These are phyloP conservation scores for Monosporascus sp. DNA, from an alignment of 2,329 filamentous ascomycete species.

Conservation along the genomic window DNA sequence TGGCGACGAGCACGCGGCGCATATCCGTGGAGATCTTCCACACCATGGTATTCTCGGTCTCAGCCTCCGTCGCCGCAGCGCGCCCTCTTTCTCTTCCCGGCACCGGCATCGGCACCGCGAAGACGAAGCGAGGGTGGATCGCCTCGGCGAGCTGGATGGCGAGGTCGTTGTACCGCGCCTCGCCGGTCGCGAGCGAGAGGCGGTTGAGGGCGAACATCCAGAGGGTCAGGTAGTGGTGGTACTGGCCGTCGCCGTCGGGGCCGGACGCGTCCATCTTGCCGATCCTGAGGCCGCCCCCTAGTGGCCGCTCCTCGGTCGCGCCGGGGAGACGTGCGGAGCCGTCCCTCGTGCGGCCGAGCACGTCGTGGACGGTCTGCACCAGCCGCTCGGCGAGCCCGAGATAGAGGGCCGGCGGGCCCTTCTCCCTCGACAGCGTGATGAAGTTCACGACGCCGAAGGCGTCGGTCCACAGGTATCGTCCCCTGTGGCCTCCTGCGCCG, in stretches of 20 bases:
- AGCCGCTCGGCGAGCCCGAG: constrained; percentile 44
- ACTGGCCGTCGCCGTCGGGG: constrained; percentile 53
- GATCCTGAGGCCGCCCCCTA: constrained; percentile 53
- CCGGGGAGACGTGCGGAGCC: constrained; percentile 40
- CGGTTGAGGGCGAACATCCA: constrained; percentile 61
- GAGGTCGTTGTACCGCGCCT: constrained; percentile 43
- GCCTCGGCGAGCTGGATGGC: constrained; percentile 48
- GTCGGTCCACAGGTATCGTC: constrained; percentile 58
- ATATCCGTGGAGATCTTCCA: constrained; percentile 54
- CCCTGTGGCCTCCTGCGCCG: constrained; percentile 48
- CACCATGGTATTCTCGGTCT: constrained; percentile 33
- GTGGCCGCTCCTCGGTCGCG: constrained; percentile 46
- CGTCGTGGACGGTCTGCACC: constrained; percentile 45
- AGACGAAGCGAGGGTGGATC: constrained; percentile 49
- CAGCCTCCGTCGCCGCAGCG: background rate
- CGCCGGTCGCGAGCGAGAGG: constrained; percentile 40
- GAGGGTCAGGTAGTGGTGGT: constrained; percentile 56
- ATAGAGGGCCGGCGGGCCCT: constrained; percentile 30
- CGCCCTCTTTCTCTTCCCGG: background rate
- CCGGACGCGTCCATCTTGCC: constrained; percentile 48
- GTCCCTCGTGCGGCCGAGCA: constrained; percentile 49
- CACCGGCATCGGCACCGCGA: constrained; percentile 6
- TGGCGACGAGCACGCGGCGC: constrained; percentile 38
- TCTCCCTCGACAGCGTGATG: constrained; percentile 45
- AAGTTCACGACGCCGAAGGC: constrained; percentile 57